These are phyloP conservation scores for Acanthamoeba lenticulata DNA, from an alignment of 208 protist genomes.

Conservation along the genomic window DNA sequence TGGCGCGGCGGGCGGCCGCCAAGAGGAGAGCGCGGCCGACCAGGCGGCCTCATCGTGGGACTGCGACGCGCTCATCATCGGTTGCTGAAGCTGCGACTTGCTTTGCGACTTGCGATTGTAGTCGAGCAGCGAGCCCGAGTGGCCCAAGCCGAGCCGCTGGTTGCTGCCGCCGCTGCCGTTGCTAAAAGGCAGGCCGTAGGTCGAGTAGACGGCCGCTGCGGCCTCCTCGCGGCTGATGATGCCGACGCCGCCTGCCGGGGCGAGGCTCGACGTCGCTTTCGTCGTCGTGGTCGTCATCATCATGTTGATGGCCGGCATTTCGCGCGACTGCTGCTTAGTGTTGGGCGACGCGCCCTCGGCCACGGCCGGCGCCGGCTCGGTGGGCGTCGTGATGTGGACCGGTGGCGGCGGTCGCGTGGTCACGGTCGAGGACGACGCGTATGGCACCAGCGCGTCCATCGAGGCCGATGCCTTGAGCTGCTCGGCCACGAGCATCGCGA, in stretches of 20 bases:
- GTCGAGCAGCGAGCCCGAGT: too few relatives aligned
- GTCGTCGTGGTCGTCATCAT: background rate
- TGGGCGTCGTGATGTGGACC: background rate
- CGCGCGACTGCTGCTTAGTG: conserved; percentile 8
- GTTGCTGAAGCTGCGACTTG: too few relatives aligned
- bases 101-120: too few relatives aligned
- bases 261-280: background rate
- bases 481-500: background rate
- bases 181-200: too few relatives aligned
- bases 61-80: background rate
- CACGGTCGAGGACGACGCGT: background rate
- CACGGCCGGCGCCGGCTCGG: background rate
- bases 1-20: too few relatives aligned
- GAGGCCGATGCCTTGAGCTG: background rate
- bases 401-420: background rate
- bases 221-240: background rate
- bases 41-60: background rate
- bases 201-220: too few relatives aligned
- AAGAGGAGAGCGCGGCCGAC: background rate
- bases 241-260: background rate
- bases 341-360: background rate
- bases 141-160: too few relatives aligned
- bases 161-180: too few relatives aligned
- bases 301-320: background rate
- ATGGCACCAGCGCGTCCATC: background rate